phyloP scores from a whole-genome alignment of 441 rosid species.

The Brassica hybrid region DNA sequence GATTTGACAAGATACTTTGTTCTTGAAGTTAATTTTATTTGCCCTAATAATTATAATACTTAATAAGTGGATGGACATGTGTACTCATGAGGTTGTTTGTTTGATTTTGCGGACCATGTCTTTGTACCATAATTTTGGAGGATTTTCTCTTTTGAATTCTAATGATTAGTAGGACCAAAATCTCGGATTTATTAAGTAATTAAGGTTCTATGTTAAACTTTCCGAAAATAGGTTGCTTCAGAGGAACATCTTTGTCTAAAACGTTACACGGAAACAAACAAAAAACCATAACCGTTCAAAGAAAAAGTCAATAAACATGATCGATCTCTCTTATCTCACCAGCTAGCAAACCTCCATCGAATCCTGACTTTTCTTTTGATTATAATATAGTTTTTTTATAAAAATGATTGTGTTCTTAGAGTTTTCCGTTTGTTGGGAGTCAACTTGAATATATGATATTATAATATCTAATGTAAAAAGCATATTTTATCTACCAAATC shows the following conservation, averaged over 20 bases:
- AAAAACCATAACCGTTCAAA: constrained; percentile 42
- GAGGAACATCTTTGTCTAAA: constrained; percentile 36
- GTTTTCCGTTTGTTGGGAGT: constrained; percentile 41
- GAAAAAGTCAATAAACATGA: constrained; percentile 43
- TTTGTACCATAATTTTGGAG: constrained; percentile 10
- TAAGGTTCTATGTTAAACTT: constrained; percentile 22
- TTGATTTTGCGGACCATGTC: constrained; percentile 17
- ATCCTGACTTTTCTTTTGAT: constrained; percentile 37
- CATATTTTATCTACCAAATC: constrained; percentile 15
- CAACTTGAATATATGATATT: constrained; percentile 36
- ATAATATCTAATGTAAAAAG: neutral
- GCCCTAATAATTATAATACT: neutral
- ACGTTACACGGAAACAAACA: constrained; percentile 45
- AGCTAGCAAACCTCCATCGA: constrained; percentile 45
- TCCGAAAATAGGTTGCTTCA: constrained; percentile 43
- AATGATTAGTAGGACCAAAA: constrained; percentile 40
- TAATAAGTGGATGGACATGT: constrained; percentile 17
- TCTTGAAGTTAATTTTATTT: neutral
- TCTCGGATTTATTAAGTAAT: constrained; percentile 17
- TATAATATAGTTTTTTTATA: neutral
- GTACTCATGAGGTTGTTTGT: constrained; percentile 20
- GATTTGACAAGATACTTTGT: constrained; percentile 36
- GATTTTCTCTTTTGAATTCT: neutral
- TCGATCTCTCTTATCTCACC: constrained; percentile 43
- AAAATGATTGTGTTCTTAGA: constrained; percentile 19